A percentile compares a stretch with the other conserved stretches of the same genome.
phyloP scores from a whole-genome alignment of 805 yeast genomes.

The Zygotorulaspora chibaensis region DNA sequence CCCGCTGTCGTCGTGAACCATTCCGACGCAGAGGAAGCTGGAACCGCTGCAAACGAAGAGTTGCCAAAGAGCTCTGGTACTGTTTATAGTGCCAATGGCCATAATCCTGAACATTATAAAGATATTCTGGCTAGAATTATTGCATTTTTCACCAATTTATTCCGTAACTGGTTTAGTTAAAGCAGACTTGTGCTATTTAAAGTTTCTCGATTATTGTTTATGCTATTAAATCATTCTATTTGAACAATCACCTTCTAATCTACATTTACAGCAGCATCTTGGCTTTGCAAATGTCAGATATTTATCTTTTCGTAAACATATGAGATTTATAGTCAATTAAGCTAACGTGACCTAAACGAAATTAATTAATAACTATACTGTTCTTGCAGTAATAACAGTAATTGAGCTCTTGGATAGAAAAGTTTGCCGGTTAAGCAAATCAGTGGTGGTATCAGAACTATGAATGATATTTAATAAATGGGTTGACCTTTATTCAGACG shows the following conservation, averaged over 20 bases:
- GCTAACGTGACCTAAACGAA: too few relatives aligned
- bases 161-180: conserved; percentile 20
- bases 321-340: too few relatives aligned
- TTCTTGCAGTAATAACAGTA: too few relatives aligned
- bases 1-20: conserved; percentile 17
- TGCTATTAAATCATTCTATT: neutral
- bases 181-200: neutral
- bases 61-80: conserved; percentile 14
- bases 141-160: conserved; percentile 18
- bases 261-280: too few relatives aligned
- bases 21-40: conserved; percentile 17
- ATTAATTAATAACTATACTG: too few relatives aligned
- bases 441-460: too few relatives aligned
- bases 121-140: conserved; percentile 20
- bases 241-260: neutral
- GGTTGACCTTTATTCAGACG: conserved; percentile 27
- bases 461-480: conserved; percentile 11
- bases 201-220: neutral
- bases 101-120: conserved; percentile 17
- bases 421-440: too few relatives aligned
- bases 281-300: too few relatives aligned
- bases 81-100: conserved; percentile 9
- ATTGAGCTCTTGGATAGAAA: too few relatives aligned
- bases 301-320: too few relatives aligned
- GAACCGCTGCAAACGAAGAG: conserved; percentile 8